Evolutionary conservation across 768 basidiomycete genomes (phyloP).

Genomic region (Collybiopsis luxurians): DNA sequence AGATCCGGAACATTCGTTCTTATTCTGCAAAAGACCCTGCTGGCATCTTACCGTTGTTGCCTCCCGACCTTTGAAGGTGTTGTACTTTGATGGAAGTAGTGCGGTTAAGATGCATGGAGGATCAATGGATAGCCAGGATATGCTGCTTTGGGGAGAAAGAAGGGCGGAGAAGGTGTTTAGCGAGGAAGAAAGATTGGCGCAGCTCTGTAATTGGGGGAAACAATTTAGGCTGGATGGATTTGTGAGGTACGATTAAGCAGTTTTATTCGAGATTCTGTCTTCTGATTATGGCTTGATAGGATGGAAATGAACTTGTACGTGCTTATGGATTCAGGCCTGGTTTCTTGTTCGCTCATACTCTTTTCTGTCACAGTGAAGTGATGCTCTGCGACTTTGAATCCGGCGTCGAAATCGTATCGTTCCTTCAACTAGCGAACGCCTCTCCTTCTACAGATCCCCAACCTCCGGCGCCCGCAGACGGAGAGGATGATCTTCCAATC

Average conservation of each 20-base stretch:
- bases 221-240: conserved; percentile 41
- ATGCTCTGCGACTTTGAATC: conserved; percentile 46
- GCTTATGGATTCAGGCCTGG: not conserved
- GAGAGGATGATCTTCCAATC: conserved; percentile 1
- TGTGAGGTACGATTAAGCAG: conserved; percentile 30
- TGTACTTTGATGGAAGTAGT: conserved; percentile 54
- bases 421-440: conserved; percentile 26
- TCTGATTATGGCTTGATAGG: conserved; percentile 16
- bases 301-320: conserved; percentile 52
- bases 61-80: conserved; percentile 37
- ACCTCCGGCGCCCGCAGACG: not conserved
- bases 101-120: conserved; percentile 41
- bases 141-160: conserved; percentile 39
- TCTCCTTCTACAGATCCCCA: not conserved
- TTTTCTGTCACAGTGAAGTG: conserved; percentile 33
- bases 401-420: conserved; percentile 38
- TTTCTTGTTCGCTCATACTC: not conserved
- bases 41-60: conserved; percentile 38
- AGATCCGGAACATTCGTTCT: conserved; percentile 22
- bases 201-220: conserved; percentile 44
- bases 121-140: conserved; percentile 44
- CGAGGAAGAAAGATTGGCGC: conserved; percentile 33
- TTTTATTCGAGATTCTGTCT: not conserved
- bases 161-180: conserved; percentile 13
- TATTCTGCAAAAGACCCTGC: conserved; percentile 32